Conservation (phyloP, 225 moss, liverwort and hornwort species). For the Neckera pumila region DNA sequence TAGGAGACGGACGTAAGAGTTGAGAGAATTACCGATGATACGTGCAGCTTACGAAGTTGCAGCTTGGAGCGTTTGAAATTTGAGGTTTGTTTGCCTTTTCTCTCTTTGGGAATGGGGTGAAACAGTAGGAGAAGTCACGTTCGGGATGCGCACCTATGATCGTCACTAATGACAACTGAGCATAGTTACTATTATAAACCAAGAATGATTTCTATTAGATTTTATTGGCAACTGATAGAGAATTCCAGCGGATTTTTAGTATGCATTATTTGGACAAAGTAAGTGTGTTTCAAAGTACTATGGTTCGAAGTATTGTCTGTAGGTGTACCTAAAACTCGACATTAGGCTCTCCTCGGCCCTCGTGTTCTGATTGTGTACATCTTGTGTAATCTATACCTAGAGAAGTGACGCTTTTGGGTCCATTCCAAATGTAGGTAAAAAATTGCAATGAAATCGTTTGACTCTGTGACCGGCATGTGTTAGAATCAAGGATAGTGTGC, state of each 20-base stretch:
- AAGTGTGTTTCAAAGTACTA: neutral
- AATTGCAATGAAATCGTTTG: neutral
- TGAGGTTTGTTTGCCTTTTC: conserved; percentile 6
- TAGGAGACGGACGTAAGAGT: conserved; percentile 66
- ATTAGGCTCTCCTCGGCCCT: neutral
- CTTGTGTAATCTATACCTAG: neutral
- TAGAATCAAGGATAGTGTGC: neutral
- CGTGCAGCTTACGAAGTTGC: conserved; percentile 45
- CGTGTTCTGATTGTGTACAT: neutral
- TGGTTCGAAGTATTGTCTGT: too few species aligned
- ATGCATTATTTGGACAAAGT: neutral
- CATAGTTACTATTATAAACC: neutral
- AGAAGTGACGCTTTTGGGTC: neutral
- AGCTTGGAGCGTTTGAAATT: conserved; percentile 50
- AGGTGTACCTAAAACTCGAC: neutral
- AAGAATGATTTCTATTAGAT: neutral
- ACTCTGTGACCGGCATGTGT: neutral
- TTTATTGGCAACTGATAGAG: neutral
- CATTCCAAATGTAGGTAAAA: neutral
- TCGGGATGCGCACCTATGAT: neutral
- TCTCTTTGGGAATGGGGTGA: neutral
- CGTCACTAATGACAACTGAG: neutral
- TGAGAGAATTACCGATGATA: conserved; percentile 55
- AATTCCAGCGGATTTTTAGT: neutral
- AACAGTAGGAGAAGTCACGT: neutral